phyloP scores from a whole-genome alignment of 2,329 filamentous ascomycete species.

The Colletotrichum sp. region DNA sequence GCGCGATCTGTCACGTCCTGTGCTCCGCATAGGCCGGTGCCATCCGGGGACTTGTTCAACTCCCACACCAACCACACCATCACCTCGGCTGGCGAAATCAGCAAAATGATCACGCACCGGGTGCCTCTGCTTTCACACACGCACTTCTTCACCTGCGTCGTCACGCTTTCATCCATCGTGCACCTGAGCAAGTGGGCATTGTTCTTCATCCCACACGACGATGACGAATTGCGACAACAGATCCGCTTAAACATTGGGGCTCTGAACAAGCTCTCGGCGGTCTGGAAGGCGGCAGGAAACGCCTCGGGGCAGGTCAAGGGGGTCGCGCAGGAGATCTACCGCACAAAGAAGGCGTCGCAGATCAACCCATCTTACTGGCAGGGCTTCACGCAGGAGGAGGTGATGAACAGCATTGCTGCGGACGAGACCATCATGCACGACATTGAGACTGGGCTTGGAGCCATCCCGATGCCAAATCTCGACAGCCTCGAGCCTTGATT shows the following conservation, averaged over 20 bases:
- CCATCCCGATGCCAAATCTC: neutral
- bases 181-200: conserved; percentile 81
- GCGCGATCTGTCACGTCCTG: conserved; percentile 68
- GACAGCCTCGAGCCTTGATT: neutral
- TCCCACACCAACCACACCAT: conserved; percentile 82
- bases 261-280: conserved; percentile 69
- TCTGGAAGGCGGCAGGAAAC: conserved; percentile 75
- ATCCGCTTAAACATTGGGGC: conserved; percentile 82
- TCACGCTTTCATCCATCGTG: conserved; percentile 80
- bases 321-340: conserved; percentile 79
- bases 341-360: conserved; percentile 61
- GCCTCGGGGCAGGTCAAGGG: conserved; percentile 77
- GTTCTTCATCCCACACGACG: conserved; percentile 63
- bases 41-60: conserved; percentile 59
- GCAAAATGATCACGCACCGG: conserved; percentile 75
- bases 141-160: conserved; percentile 82
- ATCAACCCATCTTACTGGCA: conserved; percentile 59
- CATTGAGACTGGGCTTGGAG: conserved; percentile 44
- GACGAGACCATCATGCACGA: conserved; percentile 66
- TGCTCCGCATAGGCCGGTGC: conserved; percentile 61
- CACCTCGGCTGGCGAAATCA: conserved; percentile 78
- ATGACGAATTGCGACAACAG: conserved; percentile 73
- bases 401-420: conserved; percentile 58
- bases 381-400: conserved; percentile 58
- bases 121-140: conserved; percentile 75